Evolutionary conservation across 2,329 filamentous ascomycete species (phyloP).

Genomic region (Colletotrichum karsti): DNA sequence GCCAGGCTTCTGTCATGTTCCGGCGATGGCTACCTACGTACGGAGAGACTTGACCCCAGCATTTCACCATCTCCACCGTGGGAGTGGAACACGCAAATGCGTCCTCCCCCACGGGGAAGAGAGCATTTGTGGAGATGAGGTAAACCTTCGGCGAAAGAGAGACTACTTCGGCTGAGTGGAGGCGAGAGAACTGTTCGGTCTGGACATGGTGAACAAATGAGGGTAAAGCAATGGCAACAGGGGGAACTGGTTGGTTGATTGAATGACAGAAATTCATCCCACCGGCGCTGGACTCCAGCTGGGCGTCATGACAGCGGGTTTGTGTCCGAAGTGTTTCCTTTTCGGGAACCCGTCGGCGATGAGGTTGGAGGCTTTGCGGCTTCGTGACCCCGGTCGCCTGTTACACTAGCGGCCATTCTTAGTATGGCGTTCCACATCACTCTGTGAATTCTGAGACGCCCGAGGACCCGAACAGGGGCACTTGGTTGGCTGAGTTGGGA

Average conservation of each 20-base stretch:
- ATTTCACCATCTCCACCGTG: neutral
- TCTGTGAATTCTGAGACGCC: constrained; percentile 9
- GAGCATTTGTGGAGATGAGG: neutral
- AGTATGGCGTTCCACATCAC: neutral
- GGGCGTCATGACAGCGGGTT: neutral
- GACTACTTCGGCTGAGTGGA: neutral
- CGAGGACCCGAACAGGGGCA: neutral
- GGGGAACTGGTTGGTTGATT: neutral
- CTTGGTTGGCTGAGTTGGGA: neutral
- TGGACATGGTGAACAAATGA: constrained; percentile 11
- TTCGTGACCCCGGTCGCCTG: neutral
- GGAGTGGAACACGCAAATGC: neutral
- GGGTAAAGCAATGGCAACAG: neutral
- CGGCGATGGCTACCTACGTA: neutral
- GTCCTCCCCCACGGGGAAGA: constrained; percentile 5
- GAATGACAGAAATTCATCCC: neutral
- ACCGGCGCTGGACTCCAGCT: neutral
- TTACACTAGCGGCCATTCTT: constrained; percentile 1
- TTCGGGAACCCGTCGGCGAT: constrained; percentile 21
- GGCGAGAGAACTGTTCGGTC: neutral
- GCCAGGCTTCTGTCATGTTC: neutral
- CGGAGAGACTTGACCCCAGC: neutral
- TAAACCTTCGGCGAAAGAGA: constrained; percentile 4
- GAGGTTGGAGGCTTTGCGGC: neutral
- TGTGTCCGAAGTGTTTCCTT: neutral